Conservation (phyloP, 805 yeast genomes). For the Wickerhamiella hasegawae region DNA sequence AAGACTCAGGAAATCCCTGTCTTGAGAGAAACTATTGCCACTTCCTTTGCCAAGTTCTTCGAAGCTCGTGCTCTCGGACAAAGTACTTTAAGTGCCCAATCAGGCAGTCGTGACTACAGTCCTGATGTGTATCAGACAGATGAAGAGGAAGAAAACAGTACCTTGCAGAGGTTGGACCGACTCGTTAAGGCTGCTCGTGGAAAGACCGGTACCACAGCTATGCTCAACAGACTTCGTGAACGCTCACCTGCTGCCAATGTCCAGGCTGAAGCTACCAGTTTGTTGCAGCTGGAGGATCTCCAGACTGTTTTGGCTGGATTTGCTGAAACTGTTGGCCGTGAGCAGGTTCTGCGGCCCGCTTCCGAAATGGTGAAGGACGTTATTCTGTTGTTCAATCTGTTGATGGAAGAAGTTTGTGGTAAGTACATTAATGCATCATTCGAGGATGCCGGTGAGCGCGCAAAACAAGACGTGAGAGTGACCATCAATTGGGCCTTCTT, state of each 20-base stretch:
- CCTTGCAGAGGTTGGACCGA: not conserved
- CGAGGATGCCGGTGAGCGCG: conserved; percentile 39
- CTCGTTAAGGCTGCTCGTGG: conserved; percentile 11
- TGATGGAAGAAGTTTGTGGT: conserved; percentile 55
- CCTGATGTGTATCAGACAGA: conserved; percentile 8
- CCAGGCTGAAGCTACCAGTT: conserved; percentile 9
- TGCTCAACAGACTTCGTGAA: not conserved
- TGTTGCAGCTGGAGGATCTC: conserved; percentile 30
- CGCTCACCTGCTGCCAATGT: conserved; percentile 5
- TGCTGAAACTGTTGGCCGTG: conserved; percentile 60
- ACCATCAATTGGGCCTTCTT: conserved; percentile 32
- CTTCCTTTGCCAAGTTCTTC: conserved; percentile 31
- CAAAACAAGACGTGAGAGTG: conserved; percentile 15
- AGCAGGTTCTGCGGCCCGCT: conserved; percentile 39
- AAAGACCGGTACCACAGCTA: conserved; percentile 5
- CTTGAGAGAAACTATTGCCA: conserved; percentile 17
- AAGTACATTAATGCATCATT: conserved; percentile 60
- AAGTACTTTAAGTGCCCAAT: not conserved
- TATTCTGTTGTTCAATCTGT: conserved; percentile 47
- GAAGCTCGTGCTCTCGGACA: conserved; percentile 14
- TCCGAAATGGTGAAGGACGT: conserved; percentile 39
- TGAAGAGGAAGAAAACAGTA: conserved; percentile 18
- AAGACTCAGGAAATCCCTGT: conserved; percentile 17
- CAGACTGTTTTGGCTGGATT: conserved; percentile 52
- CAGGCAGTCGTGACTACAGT: not conserved